phyloP scores from a whole-genome alignment of 345 rosid species.

The Rhizophora mangle region DNA sequence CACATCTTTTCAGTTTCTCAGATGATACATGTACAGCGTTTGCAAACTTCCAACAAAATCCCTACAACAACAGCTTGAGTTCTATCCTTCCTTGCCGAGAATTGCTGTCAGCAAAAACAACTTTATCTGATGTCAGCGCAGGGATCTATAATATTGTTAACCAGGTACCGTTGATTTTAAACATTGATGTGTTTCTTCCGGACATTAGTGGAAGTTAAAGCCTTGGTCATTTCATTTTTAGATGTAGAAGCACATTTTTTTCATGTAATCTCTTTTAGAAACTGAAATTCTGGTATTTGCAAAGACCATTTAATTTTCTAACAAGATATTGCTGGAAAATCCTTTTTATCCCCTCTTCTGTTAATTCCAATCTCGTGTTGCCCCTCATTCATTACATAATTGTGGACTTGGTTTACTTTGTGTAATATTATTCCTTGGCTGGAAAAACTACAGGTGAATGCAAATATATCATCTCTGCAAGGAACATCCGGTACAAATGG shows the following conservation, averaged over 20 bases:
- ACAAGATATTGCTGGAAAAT: no score
- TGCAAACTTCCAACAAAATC: conserved; percentile 51
- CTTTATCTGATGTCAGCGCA: conserved; percentile 42
- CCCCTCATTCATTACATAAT: no score
- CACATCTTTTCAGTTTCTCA: conserved; percentile 43
- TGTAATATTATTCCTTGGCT: not conserved
- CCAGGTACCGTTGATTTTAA: conserved; percentile 23
- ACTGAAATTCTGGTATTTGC: no score
- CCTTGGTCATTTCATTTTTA: no score
- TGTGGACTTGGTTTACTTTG: not conserved
- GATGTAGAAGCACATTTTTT: no score
- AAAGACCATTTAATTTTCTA: no score
- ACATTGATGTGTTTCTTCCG: not conserved
- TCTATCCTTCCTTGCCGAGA: conserved; percentile 66
- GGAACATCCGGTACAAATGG: conserved; percentile 10
- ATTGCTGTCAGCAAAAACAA: conserved; percentile 43
- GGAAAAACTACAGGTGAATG: conserved; percentile 44
- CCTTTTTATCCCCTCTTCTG: no score
- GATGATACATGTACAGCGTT: conserved; percentile 56
- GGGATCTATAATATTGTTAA: conserved; percentile 52
- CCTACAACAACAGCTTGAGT: conserved; percentile 60
- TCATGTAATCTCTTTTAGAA: no score
- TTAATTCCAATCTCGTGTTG: no score
- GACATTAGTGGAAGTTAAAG: no score
- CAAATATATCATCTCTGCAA: conserved; percentile 44